Conservation (phyloP, 2,329 filamentous ascomycete species). For the Paecilomyces sp. region DNA sequence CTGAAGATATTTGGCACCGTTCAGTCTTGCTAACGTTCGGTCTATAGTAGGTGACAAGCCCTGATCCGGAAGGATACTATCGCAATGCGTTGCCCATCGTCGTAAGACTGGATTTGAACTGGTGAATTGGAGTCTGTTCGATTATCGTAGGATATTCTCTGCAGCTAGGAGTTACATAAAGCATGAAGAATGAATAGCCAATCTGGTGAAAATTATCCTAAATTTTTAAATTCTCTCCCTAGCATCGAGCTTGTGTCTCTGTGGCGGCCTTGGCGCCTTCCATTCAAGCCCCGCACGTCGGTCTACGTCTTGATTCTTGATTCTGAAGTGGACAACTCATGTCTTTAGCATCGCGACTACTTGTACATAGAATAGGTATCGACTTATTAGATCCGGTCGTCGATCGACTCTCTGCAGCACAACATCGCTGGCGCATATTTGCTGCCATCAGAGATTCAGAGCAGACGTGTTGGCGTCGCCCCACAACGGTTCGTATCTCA, state of each 20-base stretch:
- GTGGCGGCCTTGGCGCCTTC: not conserved
- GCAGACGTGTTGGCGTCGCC: slow-evolving; percentile 7
- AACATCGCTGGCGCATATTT: not conserved
- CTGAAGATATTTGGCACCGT: not conserved
- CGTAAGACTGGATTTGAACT: no score
- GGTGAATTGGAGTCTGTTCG: no score
- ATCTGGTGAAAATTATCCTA: not conserved
- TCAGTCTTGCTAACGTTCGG: not conserved
- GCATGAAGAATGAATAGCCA: not conserved
- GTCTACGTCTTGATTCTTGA: not conserved
- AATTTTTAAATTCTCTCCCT: not conserved
- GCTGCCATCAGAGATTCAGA: slow-evolving; percentile 4
- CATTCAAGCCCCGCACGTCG: not conserved
- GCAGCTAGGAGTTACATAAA: not conserved
- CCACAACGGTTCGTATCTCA: not conserved
- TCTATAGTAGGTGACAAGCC: not conserved
- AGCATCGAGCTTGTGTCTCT: not conserved
- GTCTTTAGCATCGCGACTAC: not conserved
- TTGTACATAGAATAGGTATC: no score
- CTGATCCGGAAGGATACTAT: not conserved
- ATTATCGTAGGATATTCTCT: not conserved
- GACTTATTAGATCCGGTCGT: no score
- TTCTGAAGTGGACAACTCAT: not conserved
- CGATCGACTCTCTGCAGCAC: not conserved
- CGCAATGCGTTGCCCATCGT: not conserved